phyloP scores from a whole-genome alignment of 163 green algal genomes.

The Coccomyxa subellipsoidea region DNA sequence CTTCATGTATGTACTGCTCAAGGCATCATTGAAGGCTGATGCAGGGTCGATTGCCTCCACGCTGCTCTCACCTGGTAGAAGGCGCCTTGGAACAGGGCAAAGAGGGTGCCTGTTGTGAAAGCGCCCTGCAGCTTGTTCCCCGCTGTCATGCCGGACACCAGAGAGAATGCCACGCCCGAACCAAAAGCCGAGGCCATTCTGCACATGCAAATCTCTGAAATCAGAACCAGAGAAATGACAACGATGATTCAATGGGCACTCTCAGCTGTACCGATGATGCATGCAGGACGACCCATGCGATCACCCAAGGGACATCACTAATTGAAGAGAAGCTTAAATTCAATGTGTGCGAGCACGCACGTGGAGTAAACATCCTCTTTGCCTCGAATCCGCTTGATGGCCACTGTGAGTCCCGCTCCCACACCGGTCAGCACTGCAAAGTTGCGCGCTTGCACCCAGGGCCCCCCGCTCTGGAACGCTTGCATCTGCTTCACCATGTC shows the following conservation, averaged over 20 bases:
- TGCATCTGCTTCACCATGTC: conserved; percentile 53
- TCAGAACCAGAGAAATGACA: too few species aligned
- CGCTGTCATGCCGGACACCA: conserved; percentile 60
- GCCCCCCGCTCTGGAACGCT: conserved; percentile 49
- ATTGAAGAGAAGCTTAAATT: too few species aligned
- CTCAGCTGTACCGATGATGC: too few species aligned
- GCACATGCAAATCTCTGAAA: background rate
- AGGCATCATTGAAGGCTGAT: background rate
- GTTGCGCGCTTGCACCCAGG: conserved; percentile 80
- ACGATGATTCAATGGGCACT: too few species aligned
- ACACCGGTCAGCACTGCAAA: conserved; percentile 93
- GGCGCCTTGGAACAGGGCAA: conserved; percentile 87
- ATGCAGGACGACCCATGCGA: too few species aligned
- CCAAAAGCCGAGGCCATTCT: conserved; percentile 81
- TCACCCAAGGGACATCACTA: too few species aligned
- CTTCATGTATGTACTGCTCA: background rate
- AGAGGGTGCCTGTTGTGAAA: conserved; percentile 76
- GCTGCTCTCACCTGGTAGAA: conserved; percentile 81
- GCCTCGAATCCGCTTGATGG: conserved; percentile 75
- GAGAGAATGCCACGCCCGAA: conserved; percentile 75
- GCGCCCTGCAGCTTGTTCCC: conserved; percentile 66
- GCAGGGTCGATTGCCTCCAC: background rate
- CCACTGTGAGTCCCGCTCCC: conserved; percentile 72
- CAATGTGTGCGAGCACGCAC: conserved; percentile 56
- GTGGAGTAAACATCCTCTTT: conserved; percentile 81